Base-by-base conservation (phyloP, 352 stramenopile species). In the Globisporangium okanoganense region DNA sequence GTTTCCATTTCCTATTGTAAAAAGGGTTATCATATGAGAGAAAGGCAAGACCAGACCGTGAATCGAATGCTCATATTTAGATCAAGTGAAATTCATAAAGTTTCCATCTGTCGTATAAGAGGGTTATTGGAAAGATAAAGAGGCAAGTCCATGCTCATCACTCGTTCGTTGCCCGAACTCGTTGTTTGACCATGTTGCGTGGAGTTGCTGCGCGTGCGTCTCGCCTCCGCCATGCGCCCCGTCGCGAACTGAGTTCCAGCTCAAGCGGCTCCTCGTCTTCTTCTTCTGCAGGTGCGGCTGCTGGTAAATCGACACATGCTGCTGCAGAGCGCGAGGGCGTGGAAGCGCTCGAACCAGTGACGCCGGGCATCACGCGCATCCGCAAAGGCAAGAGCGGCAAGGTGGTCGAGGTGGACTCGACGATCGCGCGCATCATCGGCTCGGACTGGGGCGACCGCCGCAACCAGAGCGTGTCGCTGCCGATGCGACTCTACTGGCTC, bases 371-470 rank as follows among this genome's bases (percentile, higher is more conserved):
- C 35, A 62, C 70, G 31, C 77, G 72, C 50, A 64, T 84, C 31
- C 68, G 66, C 36, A 79, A 78, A 22, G 61, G 56, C 27, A 65
- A 66, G 10, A 62, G 43, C 6, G 47, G 47, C 9, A 79, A 74
- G 58, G 73, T 81, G 44, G 65, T 78, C 12, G 75, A 87, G 47
- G 48, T 83, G 56, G 77, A 87, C 59, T 83, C 77, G 61, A 82
- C 77, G 5, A 64, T 87, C 14, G 77, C 77, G 57, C 79, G 82
- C 38, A 72, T 91, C 64, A 82, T 91, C 27, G 82, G 82, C 47
- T 91, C 82, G 7, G 82, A 91, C 63, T 91, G 82, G 82, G 82
- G 73, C 41, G 82, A 91, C 56, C 82, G 82, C 20, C 79, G 79
- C 41, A 73, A 75, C 31, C 82, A 91, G 70, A 67, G 66, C 24